Conservation (phyloP, 345 rosid genomes). For the Brassica incana region DNA sequence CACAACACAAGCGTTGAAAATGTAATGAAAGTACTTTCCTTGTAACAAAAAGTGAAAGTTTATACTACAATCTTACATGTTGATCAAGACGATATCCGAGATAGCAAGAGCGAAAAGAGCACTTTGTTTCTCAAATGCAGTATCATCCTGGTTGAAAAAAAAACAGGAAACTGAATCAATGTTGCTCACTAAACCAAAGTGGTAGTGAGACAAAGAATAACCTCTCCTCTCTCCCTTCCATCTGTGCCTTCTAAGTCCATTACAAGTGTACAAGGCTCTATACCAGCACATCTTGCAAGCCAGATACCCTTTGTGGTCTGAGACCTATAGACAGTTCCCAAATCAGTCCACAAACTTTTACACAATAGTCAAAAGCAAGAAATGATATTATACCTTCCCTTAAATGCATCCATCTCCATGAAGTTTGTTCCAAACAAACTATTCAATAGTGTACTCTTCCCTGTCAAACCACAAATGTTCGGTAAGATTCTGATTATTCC, state of each 20-base stretch:
- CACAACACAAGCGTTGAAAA: slow-evolving; percentile 4
- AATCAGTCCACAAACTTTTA: slow-evolving; percentile 1
- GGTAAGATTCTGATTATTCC: neutral
- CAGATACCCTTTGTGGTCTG: slow-evolving; percentile 98
- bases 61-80: slow-evolving; percentile 64
- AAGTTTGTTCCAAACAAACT: slow-evolving; percentile 83
- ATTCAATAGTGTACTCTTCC: slow-evolving; percentile 91
- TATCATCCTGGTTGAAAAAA: slow-evolving; percentile 66
- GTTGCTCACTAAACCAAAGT: neutral
- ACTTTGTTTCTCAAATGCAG: slow-evolving; percentile 98
- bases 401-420: slow-evolving; percentile 96
- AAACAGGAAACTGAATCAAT: neutral
- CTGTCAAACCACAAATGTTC: slow-evolving; percentile 47
- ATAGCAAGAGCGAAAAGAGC: slow-evolving; percentile 96
- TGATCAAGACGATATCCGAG: slow-evolving; percentile 91
- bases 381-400: slow-evolving; percentile 63
- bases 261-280: slow-evolving; percentile 90
- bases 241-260: slow-evolving; percentile 99
- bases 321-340: slow-evolving; percentile 50
- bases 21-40: neutral
- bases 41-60: neutral
- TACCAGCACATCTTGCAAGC: slow-evolving; percentile 79
- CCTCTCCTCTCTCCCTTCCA: slow-evolving; percentile 99
- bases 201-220: slow-evolving; percentile 22
- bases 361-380: neutral